Evolutionary conservation across 2,329 filamentous ascomycete species (phyloP), one percentile per base, ranked within the genome.

Genomic region (Aspergillus clavatus): DNA sequence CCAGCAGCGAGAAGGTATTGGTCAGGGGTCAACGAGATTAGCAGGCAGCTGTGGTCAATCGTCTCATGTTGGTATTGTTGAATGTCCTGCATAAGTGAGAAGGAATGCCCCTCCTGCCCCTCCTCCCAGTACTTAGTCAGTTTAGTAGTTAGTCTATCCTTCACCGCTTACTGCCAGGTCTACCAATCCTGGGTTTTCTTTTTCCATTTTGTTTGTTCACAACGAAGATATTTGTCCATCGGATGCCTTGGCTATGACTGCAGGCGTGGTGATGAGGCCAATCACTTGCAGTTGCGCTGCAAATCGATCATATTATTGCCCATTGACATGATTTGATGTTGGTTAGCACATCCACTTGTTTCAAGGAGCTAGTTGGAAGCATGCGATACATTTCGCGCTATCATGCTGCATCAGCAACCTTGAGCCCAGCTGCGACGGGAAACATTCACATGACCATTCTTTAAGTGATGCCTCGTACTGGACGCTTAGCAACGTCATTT

Each of bases 361-460:
- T 24, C 5, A 24, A 24, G 8, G 23, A 8, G 8, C 23, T 24
- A 24, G 23, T 24, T 24, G 23, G 8, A 24, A 24, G 23, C 8
- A 6, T 35, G 14, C 31, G 18, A 35, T 35, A 16, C 11, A 6
- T 18, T 35, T 1, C 8, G 6, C 8, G 14, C 7, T 16, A 18
- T 24, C 16, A 7, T 35, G 29, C 7, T 19, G 31, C 31, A 35
- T 35, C 31, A 35, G 16, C 14, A 19, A 35, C 31, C 29, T 33
- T 4, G 29, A 33, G 29, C 7, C 16, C 18, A 35, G 31, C 16
- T 35, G 4, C 16, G 5, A 16, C 31, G 28, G 14, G 6, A n/a
- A 21, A 47, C 44, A 45, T 45, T 55, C 55, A 55, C 55, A 52
- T 58, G 55, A 57, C 45, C 37, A 39, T 16, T n/a, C n/a, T n/a